Evolutionary conservation across 305 asterid genomes (phyloP).

Genomic region (Stenogyne calaminthoides): DNA sequence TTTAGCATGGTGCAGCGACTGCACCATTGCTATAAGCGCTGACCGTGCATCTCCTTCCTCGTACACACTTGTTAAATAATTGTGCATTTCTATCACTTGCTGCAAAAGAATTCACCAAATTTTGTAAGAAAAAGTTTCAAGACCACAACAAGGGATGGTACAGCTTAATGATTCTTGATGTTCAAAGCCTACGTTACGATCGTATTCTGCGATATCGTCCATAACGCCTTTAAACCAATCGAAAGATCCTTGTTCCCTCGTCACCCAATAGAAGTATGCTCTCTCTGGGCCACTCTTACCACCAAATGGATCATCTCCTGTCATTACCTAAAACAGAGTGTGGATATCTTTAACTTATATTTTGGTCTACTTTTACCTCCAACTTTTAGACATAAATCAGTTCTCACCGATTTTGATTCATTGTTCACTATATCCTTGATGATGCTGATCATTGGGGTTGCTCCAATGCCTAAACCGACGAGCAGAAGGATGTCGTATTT

Average conservation of each 20-base stretch:
- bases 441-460: constrained; percentile 92
- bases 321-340: constrained; percentile 36
- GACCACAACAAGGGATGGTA: background rate
- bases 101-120: constrained; percentile 32
- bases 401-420: constrained; percentile 49
- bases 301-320: constrained; percentile 24
- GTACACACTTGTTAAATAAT: constrained; percentile 74
- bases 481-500: constrained; percentile 80
- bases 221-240: constrained; percentile 98
- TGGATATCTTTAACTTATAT: background rate
- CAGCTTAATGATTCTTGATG: background rate
- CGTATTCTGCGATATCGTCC: constrained; percentile 92
- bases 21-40: constrained; percentile 82
- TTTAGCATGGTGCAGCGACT: constrained; percentile 80
- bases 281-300: constrained; percentile 59
- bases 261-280: constrained; percentile 96
- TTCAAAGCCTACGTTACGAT: constrained; percentile 56
- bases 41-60: constrained; percentile 94
- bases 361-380: background rate
- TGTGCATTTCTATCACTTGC: constrained; percentile 82
- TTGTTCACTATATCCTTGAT: constrained; percentile 73
- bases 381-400: background rate
- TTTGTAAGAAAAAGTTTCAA: background rate
- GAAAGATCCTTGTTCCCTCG: constrained; percentile 91
- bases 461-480: constrained; percentile 92